Evolutionary conservation across 2,329 filamentous ascomycete genomes (phyloP), one percentile per base, ranked within the genome.

Genomic region (Clarireedia homoeocarpa): DNA sequence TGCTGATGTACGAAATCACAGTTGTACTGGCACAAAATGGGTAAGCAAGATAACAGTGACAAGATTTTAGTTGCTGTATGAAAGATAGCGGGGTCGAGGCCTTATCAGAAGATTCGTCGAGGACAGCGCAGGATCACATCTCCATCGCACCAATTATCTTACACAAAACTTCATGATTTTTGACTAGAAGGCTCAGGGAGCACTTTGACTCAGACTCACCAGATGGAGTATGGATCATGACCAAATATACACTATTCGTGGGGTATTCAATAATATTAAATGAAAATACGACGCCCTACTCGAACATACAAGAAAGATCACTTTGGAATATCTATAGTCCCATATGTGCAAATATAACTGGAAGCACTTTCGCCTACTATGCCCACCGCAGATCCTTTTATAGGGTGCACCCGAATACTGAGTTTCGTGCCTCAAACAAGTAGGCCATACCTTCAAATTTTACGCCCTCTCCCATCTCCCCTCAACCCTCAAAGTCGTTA

Each of bases 201-300:
- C 20, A 20, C 20, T 20, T 20, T 20, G 20, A 20, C 20, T 20
- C 20, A 20, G 20, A 20, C 20, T 2, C 20, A 20, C 20, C 20
- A 20, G 20, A 20, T 24, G 4, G 38, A 24, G 34, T 50, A 50
- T 9, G 20, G 20, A 20, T 20, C 20, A 20, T 20, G 20, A 20
- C 20, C 20, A 20, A 20, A 20, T 20, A 20, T 20, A 20, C 20
- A 20, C 20, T 20, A 20, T 50, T 55, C 24, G 15, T 50, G 7
- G 24, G 52, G 52, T 55, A 55, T 55, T 55, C 14, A 55, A 55
- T 55, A 55, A 39, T 39, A 55, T 55, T 50, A 50, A 55, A 42
- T 23, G 14, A 38, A 44, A 55, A 49, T 39, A 48, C 10, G 6
- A 45, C 42, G 42, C 42, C 52, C 52, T 55, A 50, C 42, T 54